Percentiles rank a stretch among this genome's conserved stretches.
phyloP scores from a whole-genome alignment of 441 rosid species.

The Adansonia madagascariensis region DNA sequence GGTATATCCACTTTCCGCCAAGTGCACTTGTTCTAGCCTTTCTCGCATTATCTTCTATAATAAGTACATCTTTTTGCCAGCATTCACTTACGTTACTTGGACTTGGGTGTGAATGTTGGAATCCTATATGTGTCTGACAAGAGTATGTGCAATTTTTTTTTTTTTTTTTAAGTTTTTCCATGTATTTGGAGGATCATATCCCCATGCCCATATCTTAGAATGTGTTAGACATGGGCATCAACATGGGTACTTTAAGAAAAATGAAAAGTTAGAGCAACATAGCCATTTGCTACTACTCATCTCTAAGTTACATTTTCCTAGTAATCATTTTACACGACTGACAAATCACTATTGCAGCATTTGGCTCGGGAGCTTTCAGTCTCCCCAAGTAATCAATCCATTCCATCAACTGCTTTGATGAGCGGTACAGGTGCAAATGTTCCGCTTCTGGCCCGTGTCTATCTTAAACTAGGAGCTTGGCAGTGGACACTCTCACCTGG shows the following conservation, averaged over 20 bases:
- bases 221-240: too few species aligned
- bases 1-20: conserved; percentile 47
- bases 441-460: conserved; percentile 90
- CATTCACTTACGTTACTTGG: not conserved
- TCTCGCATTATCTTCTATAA: not conserved
- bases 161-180: too few species aligned
- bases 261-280: too few species aligned
- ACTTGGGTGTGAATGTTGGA: too few species aligned
- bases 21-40: not conserved
- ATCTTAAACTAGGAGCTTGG: conserved; percentile 91
- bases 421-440: conserved; percentile 56
- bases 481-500: conserved; percentile 92
- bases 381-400: conserved; percentile 59
- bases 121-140: too few species aligned
- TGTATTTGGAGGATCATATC: too few species aligned
- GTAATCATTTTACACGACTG: conserved; percentile 32
- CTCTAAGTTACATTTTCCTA: conserved; percentile 21
- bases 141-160: too few species aligned
- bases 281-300: not conserved
- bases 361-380: conserved; percentile 82
- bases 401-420: conserved; percentile 51
- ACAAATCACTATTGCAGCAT: conserved; percentile 47
- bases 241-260: too few species aligned
- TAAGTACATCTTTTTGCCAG: conserved; percentile 20
- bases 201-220: too few species aligned